Conservation (phyloP, 2,329 filamentous ascomycete genomes). For the Botryotinia convoluta region DNA sequence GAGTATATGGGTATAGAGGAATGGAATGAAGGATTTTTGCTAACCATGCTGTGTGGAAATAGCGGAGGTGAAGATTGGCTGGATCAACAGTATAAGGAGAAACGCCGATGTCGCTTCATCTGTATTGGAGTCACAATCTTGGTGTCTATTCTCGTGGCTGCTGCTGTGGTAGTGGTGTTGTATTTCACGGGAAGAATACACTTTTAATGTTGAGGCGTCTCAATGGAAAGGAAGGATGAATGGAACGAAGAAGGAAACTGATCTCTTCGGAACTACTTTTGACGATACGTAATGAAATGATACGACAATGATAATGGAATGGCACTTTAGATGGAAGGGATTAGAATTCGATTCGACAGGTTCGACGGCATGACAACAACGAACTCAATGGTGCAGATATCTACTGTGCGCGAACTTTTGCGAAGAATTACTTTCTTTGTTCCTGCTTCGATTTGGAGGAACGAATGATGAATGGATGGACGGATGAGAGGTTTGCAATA, state of each 20-base stretch:
- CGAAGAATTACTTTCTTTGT: not conserved
- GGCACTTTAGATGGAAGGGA: not conserved
- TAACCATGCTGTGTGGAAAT: constrained; percentile 14
- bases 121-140: constrained; percentile 30
- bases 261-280: not conserved
- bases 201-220: not conserved
- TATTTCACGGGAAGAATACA: constrained; percentile 29
- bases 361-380: not conserved
- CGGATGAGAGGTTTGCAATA: not conserved
- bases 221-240: not conserved
- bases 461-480: not conserved
- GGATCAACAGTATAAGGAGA: constrained; percentile 36
- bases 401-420: not conserved
- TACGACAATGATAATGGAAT: constrained; percentile 17
- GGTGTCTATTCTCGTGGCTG: constrained; percentile 30
- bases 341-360: not conserved
- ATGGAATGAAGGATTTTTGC: not conserved
- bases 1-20: constrained; percentile 18
- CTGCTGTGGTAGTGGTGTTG: constrained; percentile 32
- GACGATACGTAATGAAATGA: constrained; percentile 8
- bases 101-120: constrained; percentile 32
- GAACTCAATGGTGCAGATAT: not conserved
- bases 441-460: not conserved
- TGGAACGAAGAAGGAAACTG: not conserved
- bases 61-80: constrained; percentile 37